Conservation (phyloP, 495 filamentous ascomycete species). For the Daldinia bambusicola region DNA sequence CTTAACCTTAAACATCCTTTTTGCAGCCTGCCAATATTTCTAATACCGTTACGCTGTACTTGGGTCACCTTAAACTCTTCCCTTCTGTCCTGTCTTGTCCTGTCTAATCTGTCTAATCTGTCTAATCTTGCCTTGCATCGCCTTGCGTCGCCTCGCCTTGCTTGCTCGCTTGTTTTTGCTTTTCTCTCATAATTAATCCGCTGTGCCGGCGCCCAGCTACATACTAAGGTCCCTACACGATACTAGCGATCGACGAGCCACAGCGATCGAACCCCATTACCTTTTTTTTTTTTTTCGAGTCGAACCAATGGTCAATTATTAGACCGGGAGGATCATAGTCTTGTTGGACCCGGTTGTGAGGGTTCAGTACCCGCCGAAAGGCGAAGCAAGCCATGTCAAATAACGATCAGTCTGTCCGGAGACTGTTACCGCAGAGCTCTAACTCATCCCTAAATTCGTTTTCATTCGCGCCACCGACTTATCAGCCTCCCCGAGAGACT, state of each 20-base stretch:
- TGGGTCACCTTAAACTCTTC: not conserved
- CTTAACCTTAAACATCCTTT: conserved; percentile 39
- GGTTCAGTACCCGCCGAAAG: conserved; percentile 37
- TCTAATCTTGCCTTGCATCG: not conserved
- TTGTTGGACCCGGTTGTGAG: conserved; percentile 28
- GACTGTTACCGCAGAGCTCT: conserved; percentile 66
- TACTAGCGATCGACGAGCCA: conserved; percentile 17
- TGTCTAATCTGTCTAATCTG: not conserved
- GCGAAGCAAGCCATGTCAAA: conserved; percentile 58
- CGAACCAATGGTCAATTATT: conserved; percentile 38
- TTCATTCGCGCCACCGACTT: conserved; percentile 65
- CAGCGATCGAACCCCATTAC: conserved; percentile 4
- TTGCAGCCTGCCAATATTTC: conserved; percentile 24
- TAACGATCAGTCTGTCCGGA: conserved; percentile 64
- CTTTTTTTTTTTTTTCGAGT: conserved; percentile 5
- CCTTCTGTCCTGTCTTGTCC: not conserved
- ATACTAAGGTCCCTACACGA: not conserved
- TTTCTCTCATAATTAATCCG: not conserved
- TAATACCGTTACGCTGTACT: conserved; percentile 23
- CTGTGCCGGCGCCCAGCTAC: not conserved
- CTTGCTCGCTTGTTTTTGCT: conserved; percentile 4
- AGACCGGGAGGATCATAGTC: conserved; percentile 25
- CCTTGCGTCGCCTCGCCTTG: not conserved
- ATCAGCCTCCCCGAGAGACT: conserved; percentile 68
- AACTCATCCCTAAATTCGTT: conserved; percentile 66